Evolutionary conservation across 2,329 filamentous ascomycete genomes (phyloP).

Genomic region (Fusarium keratoplasticum): DNA sequence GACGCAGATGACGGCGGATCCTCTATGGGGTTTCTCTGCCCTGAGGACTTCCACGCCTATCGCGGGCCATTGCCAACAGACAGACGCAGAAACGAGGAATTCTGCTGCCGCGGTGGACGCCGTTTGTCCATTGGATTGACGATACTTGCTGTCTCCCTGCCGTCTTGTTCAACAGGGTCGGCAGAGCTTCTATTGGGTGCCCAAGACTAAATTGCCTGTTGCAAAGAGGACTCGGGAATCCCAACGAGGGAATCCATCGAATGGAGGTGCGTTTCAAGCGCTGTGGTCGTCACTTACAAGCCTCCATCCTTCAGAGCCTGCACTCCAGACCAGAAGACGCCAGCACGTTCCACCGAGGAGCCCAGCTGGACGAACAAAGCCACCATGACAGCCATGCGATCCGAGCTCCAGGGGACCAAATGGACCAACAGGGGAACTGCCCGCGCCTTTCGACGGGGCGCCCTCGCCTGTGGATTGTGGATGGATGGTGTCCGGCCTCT

Average conservation of each 20-base stretch:
- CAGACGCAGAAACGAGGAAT: neutral
- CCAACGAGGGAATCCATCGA: slow-evolving; percentile 13
- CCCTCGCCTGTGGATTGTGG: slow-evolving; percentile 9
- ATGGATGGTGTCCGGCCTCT: slow-evolving; percentile 36
- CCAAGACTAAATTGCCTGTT: neutral
- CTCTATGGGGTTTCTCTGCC: slow-evolving; percentile 9
- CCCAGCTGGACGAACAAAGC: slow-evolving; percentile 15
- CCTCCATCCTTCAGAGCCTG: slow-evolving; percentile 21
- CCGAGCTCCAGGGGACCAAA: slow-evolving; percentile 17
- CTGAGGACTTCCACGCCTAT: slow-evolving; percentile 20
- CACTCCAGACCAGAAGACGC: neutral
- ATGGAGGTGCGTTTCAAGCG: slow-evolving; percentile 7
- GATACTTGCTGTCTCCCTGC: neutral
- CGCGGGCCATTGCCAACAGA: neutral
- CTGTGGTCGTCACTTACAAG: slow-evolving; percentile 33
- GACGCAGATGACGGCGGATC: slow-evolving; percentile 17
- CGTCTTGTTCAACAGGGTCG: neutral
- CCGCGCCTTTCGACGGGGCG: slow-evolving; percentile 9
- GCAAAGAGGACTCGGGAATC: neutral
- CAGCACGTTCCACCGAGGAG: slow-evolving; percentile 11
- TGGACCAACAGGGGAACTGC: slow-evolving; percentile 8
- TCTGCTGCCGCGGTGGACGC: slow-evolving; percentile 2
- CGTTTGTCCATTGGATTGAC: neutral
- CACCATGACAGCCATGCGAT: slow-evolving; percentile 23
- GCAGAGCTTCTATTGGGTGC: slow-evolving; percentile 15